Evolutionary conservation across 352 stramenopile genomes (phyloP).

Genomic region (Thraustochytrium sp.): DNA sequence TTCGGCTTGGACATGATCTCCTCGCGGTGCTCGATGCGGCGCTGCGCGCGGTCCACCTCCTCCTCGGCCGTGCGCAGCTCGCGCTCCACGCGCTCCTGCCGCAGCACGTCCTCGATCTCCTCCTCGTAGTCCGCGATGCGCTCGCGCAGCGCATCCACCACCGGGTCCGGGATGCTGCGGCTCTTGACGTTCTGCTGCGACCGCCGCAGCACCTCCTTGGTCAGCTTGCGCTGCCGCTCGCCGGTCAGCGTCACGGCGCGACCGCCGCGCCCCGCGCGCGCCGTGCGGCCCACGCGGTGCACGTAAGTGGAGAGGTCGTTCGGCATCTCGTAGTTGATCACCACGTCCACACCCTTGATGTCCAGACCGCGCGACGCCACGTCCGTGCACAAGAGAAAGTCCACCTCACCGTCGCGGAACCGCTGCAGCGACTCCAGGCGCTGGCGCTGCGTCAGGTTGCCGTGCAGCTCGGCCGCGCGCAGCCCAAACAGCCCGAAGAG

Average conservation of each 20-base stretch:
- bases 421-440: constrained; percentile 89
- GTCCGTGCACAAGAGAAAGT: constrained; percentile 88
- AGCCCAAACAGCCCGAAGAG: constrained; percentile 81
- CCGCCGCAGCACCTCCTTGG: constrained; percentile 86
- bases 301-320: constrained; percentile 96
- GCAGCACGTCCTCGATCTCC: constrained; percentile 48
- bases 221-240: constrained; percentile 77
- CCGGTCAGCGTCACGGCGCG: constrained; percentile 76
- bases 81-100: constrained; percentile 75
- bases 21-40: constrained; percentile 78
- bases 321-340: constrained; percentile 99
- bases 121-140: constrained; percentile 44
- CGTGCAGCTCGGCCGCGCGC: constrained; percentile 94
- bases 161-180: constrained; percentile 51
- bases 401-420: constrained; percentile 87
- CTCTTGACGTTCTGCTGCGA: constrained; percentile 60
- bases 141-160: constrained; percentile 46
- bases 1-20: constrained; percentile 76
- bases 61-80: constrained; percentile 77
- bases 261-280: constrained; percentile 87
- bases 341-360: constrained; percentile 88
- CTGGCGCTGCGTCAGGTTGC: constrained; percentile 92
- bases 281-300: constrained; percentile 95
- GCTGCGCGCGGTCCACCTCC: constrained; percentile 75
- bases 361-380: constrained; percentile 96